Evolutionary conservation across 2,329 filamentous ascomycete species (phyloP), one percentile per base, ranked within the genome.

Genomic region (Pseudocercospora fijiensis): DNA sequence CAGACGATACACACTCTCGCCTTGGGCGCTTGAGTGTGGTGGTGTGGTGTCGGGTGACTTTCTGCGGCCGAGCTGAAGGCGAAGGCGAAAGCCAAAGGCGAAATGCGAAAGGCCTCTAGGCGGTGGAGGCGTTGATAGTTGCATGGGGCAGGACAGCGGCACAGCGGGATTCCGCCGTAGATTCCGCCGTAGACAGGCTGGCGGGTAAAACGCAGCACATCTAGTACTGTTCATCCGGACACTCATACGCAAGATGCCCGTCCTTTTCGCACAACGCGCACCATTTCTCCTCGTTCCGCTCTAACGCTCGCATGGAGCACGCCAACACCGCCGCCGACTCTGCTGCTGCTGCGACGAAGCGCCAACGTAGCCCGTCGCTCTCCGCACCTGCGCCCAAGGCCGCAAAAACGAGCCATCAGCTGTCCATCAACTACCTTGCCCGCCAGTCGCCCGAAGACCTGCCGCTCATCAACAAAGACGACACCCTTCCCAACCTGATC

Each of bases 231-330:
- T 77, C 75, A 65, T 77, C 73, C 24, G 76, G 75, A 63, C 76
- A 77, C 62, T 77, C 75, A 62, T 74, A 77, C 18, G 94, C 97
- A 78, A 97, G 91, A 76, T 99, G 95, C 13, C 95, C 95, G 73
- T 99, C 95, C 66, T 91, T 87, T 81, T 99, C 95, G 76, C 95
- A 99, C 51, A 98, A 83, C 16, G 95, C 95, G 78, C 95, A 99
- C 95, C 95, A 99, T 79, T 96, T 97, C 66, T 89, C 86, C 72
- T 98, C 92, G 16, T n/a, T n/a, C n/a, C n/a, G n/a, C 28, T 58
- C 53, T 52, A 51, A 64, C 49, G 61, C 61, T 57, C 43, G 26
- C 45, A 65, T 65, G 64, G 64, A 65, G 20, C 3, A 57, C 53
- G 45, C 51, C 61, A 57, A 26, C 62, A 51, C 59, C 51, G 37